Evolutionary conservation across 768 basidiomycete species (phyloP), one percentile per base, ranked within the genome.

Genomic region (Mycena rebaudengoi): DNA sequence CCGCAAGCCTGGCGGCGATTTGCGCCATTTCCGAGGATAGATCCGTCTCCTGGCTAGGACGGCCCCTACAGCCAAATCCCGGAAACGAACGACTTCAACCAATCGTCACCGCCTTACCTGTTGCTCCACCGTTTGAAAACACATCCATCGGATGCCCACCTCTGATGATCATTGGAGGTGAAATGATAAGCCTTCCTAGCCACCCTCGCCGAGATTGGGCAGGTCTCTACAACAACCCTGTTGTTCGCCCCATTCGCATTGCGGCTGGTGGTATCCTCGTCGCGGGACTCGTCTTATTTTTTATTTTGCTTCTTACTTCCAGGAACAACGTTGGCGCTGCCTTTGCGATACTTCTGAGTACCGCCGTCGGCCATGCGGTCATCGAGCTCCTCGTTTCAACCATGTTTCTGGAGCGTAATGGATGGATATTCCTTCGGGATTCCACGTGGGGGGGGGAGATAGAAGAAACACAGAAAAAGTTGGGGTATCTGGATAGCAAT

Each of bases 81-180:
- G 71, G 71, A 25, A 70, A 63, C 10, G 71, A 72, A 29, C 62
- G 71, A 41, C 56, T 72, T 11, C 56, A 72, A 32, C 64, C 71
- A 7, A 43, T 72, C 18, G 69, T 70, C 23, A 68, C 60, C 14
- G 71, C 71, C 4, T 62, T 72, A 18, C 71, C 71, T 13, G 60
- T 69, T n/a, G 32, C 32, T 26, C 37, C 44, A 11, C 37, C 53
- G 25, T 25, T 18, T 7, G 16, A 11, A 1, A 29, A 55, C 3
- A 32, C 39, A 4, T 61, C 51, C 4, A 29, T 4, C 16, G 46
- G 40, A 23, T 52, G 33, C 25, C 58, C 48, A 12, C 58, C 54
- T 5, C 12, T 56, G 43, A 56, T 41, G 43, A 45, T 60, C n/a
- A 51, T 60, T n/a, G 58, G 58, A 2, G 48, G 39, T 26, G 48